A percentile compares a stretch with the other conserved stretches of the same genome.
Evolutionary conservation across 768 basidiomycete species (phyloP).

Genomic region (Pseudohyphozyma bogoriensis): DNA sequence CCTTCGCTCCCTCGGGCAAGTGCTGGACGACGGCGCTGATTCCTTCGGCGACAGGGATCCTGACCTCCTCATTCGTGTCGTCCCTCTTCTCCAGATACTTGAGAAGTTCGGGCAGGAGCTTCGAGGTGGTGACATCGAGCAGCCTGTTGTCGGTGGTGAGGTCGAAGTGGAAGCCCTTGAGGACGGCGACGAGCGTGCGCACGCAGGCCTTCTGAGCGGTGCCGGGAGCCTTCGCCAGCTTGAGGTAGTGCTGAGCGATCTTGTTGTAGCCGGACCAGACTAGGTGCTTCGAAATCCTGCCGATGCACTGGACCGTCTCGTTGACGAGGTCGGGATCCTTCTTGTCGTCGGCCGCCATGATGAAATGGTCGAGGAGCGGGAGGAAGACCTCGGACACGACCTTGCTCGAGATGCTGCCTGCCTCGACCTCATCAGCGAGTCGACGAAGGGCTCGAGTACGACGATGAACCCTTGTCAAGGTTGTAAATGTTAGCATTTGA

Average conservation of each 20-base stretch:
- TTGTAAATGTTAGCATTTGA: too few relatives aligned
- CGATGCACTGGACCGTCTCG: constrained; percentile 72
- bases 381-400: constrained; percentile 73
- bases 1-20: constrained; percentile 55
- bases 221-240: constrained; percentile 50
- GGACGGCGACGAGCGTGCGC: constrained; percentile 68
- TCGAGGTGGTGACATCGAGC: constrained; percentile 42
- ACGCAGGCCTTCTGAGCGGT: constrained; percentile 67
- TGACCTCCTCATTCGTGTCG: constrained; percentile 66
- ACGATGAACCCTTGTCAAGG: too few relatives aligned
- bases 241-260: constrained; percentile 70
- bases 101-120: constrained; percentile 69
- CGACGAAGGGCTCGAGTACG: constrained; percentile 28
- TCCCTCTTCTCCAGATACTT: constrained; percentile 73
- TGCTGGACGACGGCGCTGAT: constrained; percentile 73
- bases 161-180: constrained; percentile 85
- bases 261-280: constrained; percentile 75
- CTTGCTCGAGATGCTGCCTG: constrained; percentile 54
- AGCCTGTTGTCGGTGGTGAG: constrained; percentile 48
- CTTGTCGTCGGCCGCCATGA: constrained; percentile 47
- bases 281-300: constrained; percentile 63
- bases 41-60: constrained; percentile 79
- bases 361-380: constrained; percentile 73
- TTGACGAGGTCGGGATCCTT: constrained; percentile 77
- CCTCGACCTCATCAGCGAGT: constrained; percentile 34